Base-by-base conservation (phyloP, 1,139 yeast species). In the Petasospora fabianii region DNA sequence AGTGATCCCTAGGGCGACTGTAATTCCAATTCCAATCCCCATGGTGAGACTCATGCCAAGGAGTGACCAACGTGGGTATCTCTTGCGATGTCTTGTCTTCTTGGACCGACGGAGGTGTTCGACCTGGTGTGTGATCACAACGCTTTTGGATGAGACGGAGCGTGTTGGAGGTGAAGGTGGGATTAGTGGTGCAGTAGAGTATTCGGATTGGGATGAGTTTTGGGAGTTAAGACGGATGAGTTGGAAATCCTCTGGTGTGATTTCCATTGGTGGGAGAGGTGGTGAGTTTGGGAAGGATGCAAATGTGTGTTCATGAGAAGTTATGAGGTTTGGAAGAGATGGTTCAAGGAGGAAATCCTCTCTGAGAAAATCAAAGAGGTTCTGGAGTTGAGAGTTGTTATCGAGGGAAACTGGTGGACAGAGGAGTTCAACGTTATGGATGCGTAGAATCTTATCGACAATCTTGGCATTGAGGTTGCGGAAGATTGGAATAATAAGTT, bases 11-110 rank as follows among this genome's bases (percentile, higher is more conserved):
- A 46, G 32, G 1, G 54, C 55, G 4, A 54, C 34, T 1, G 54
- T 42, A 12, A 52, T 39, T 3, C 58, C 56, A 27, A 54, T 44
- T 1, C 58, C 58, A 27, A 54, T 42, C 0, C 58, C 58, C 24
- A 54, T 32, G 4, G 48, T 43, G n/a, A 53, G 35, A 17, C 49
- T 47, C 15, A 52, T 11, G 1, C 51, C 48, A 11, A 34, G 35
- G 12, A 42, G 31, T 10, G 46, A 17, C 38, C 39, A 40, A 5
- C 15, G 29, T 14, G 17, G 34, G n/a, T 17, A 30, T 6, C 27
- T 42, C 28, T 34, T 43, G 3, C 40, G 34, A 6, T 24, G 35
- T 28, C 27, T 46, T 18, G 42, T 18, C 35, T 49, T 52, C 38
- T 50, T 50, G 3, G 50, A 44, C 6, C 32, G 15, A n/a, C 30